Conservation (phyloP, 768 basidiomycete species). For the Lactarius sanguifluus region DNA sequence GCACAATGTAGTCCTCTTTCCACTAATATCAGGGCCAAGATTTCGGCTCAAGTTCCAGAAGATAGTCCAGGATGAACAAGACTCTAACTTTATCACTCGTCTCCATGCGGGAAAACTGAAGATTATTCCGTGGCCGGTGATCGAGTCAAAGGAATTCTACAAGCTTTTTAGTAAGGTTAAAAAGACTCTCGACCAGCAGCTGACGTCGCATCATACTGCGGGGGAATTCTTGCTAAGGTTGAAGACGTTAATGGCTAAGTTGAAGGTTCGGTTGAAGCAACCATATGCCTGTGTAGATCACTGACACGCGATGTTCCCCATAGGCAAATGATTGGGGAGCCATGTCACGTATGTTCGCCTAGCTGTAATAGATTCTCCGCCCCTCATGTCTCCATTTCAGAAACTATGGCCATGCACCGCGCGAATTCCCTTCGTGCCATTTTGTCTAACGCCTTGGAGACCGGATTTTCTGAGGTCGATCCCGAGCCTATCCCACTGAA, state of each 20-base stretch:
- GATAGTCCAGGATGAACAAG: conserved; percentile 63
- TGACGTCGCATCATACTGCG: conserved; percentile 49
- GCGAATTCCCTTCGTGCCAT: conserved; percentile 39
- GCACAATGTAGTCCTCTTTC: neutral
- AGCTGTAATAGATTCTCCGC: neutral
- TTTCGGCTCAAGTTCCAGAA: conserved; percentile 59
- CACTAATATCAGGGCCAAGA: conserved; percentile 34
- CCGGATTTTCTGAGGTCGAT: conserved; percentile 46
- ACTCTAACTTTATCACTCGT: conserved; percentile 59
- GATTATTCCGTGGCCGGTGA: conserved; percentile 68
- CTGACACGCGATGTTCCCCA: neutral
- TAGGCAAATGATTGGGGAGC: conserved; percentile 68
- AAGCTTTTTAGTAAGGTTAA: conserved; percentile 51
- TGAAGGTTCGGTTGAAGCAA: conserved; percentile 46
- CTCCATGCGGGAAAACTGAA: conserved; percentile 55
- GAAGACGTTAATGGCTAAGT: conserved; percentile 66
- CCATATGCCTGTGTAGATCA: too few species aligned
- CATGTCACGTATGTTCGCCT: conserved; percentile 49
- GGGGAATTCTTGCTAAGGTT: conserved; percentile 56
- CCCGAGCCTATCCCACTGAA: conserved; percentile 50
- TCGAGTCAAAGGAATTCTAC: conserved; percentile 62
- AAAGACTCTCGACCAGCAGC: conserved; percentile 48
- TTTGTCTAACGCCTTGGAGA: conserved; percentile 48
- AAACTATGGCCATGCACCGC: conserved; percentile 50
- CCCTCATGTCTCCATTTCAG: conserved; percentile 31